Evolutionary conservation across 129 eudicot species (phyloP).

Genomic region (Centella asiatica): DNA sequence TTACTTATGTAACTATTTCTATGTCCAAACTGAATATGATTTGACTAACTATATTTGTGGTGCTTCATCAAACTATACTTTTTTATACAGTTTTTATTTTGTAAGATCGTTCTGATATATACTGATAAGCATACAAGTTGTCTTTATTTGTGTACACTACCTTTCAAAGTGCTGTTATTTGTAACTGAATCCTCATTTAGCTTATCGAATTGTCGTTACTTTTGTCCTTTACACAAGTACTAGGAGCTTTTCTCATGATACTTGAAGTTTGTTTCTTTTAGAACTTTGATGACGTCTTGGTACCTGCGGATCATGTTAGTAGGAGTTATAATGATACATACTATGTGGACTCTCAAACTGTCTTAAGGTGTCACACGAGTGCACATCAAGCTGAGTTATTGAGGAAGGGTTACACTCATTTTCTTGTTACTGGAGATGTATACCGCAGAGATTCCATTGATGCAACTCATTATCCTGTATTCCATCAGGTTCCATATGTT

Average conservation of each 20-base stretch:
- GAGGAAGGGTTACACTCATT: slow-evolving; percentile 70
- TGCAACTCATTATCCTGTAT: slow-evolving; percentile 96
- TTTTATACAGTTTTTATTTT: no score
- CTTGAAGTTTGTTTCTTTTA: slow-evolving; percentile 26
- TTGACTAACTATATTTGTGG: no score
- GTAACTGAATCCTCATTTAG: neutral
- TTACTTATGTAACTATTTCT: no score
- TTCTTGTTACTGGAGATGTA: slow-evolving; percentile 95
- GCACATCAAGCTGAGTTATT: slow-evolving; percentile 96
- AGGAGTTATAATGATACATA: slow-evolving; percentile 62
- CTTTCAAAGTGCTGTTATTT: neutral
- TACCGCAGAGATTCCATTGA: slow-evolving; percentile 97
- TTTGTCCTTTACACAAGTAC: neutral
- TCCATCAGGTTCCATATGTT: slow-evolving; percentile 69
- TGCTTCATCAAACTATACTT: no score
- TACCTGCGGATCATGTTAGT: slow-evolving; percentile 94
- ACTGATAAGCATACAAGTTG: no score
- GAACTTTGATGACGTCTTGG: slow-evolving; percentile 98
- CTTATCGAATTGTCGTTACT: neutral
- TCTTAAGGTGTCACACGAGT: slow-evolving; percentile 96
- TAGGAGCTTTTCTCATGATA: slow-evolving; percentile 7
- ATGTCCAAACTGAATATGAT: no score
- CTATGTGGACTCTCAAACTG: slow-evolving; percentile 81
- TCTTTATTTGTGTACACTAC: neutral
- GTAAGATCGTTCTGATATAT: no score